A percentile compares a stretch with the other conserved stretches of the same genome.
phyloP scores from a whole-genome alignment of 108 stramenopile species.

The Schizochytrium sp. region DNA sequence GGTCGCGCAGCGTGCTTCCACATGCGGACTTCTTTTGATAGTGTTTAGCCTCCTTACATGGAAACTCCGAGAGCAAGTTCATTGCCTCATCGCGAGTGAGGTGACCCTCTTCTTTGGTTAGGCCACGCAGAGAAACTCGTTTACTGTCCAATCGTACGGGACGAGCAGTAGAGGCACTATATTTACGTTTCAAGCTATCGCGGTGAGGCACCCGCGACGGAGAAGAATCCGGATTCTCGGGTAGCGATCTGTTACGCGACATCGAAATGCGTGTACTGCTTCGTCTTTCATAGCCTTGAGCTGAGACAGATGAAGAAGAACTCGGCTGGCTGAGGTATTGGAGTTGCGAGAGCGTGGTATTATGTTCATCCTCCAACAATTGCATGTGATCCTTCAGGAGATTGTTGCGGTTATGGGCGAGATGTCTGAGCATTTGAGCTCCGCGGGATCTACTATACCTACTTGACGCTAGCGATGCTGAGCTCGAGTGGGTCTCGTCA shows the following conservation, averaged over 20 bases:
- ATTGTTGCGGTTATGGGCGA: not conserved
- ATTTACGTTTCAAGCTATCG: not conserved
- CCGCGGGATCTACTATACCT: not conserved
- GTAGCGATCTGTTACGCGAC: not conserved
- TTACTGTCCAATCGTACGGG: not conserved
- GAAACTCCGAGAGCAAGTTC: not conserved
- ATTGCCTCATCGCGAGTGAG: constrained; percentile 35
- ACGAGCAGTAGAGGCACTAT: not conserved
- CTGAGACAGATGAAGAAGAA: not conserved
- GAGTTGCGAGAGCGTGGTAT: not conserved
- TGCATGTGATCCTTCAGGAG: not conserved
- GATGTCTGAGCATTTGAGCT: not conserved
- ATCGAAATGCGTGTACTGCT: not conserved
- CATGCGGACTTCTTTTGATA: not conserved
- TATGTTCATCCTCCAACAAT: not conserved
- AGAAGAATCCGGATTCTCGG: not conserved
- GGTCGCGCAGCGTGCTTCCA: not conserved
- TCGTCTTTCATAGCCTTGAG: not conserved
- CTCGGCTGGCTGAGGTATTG: not conserved
- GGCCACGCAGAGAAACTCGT: constrained; percentile 41
- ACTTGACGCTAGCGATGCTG: not conserved
- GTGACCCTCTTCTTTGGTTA: constrained; percentile 7
- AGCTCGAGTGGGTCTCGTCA: too few species aligned
- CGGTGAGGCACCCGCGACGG: constrained; percentile 1
- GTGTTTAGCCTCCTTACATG: not conserved